Percentiles rank a stretch among this genome's conserved stretches.
Evolutionary conservation across 169 alveolate genomes (phyloP).

Genomic region (Eimeria maxima): DNA sequence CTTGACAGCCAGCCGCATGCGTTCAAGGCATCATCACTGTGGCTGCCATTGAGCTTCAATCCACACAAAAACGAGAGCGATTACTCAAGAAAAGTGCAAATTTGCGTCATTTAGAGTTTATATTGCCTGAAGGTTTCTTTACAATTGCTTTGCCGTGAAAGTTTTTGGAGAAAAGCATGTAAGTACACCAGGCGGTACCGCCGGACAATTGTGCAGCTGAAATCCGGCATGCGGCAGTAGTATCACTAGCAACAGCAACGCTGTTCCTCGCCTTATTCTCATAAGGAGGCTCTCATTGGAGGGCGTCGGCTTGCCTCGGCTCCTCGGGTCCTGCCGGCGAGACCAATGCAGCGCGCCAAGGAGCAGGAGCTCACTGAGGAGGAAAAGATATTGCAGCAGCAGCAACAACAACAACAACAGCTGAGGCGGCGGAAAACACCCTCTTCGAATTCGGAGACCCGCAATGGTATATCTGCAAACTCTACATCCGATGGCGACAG

Average conservation of each 20-base stretch:
- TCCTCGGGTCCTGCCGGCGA: background rate
- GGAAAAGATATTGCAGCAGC: background rate
- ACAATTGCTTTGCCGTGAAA: background rate
- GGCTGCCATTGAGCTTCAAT: background rate
- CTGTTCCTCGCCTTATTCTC: background rate
- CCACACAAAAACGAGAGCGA: background rate
- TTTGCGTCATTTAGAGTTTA: background rate
- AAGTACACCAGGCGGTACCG: background rate
- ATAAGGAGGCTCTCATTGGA: background rate
- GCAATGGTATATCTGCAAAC: background rate
- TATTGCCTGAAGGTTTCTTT: background rate
- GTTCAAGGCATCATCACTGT: background rate
- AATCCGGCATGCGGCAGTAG: constrained; percentile 4
- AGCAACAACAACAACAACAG: background rate
- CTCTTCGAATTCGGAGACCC: background rate
- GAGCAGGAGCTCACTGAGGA: background rate
- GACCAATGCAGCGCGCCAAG: constrained; percentile 36
- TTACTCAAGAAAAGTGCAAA: background rate
- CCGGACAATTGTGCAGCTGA: background rate
- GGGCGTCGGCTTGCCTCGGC: constrained; percentile 19
- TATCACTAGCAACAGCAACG: background rate
- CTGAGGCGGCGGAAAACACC: background rate
- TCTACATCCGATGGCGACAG: constrained; percentile 60
- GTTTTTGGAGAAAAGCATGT: background rate
- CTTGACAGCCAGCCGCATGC: constrained; percentile 27